Percentiles rank a stretch among this genome's conserved stretches.
phyloP scores from a whole-genome alignment of 1,284 basidiomycete species.

The Papiliotrema nemorosa region DNA sequence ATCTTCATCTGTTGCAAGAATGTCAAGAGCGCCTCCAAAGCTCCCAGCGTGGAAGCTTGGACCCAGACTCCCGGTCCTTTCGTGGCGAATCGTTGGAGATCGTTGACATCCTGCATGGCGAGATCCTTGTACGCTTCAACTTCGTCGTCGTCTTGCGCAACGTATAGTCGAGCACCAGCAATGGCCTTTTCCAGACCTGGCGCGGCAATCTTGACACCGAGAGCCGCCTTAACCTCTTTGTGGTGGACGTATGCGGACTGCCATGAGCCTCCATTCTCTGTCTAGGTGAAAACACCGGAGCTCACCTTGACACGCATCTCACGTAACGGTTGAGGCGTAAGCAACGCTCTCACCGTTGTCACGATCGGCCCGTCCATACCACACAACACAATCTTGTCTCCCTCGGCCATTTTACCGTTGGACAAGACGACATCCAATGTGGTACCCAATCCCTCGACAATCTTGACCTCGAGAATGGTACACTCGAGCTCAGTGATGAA shows the following conservation, averaged over 20 bases:
- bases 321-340: conserved; percentile 94
- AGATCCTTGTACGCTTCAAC: conserved; percentile 93
- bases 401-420: conserved; percentile 89
- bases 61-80: conserved; percentile 95
- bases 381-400: conserved; percentile 94
- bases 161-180: conserved; percentile 89
- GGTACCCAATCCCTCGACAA: conserved; percentile 95
- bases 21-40: conserved; percentile 92
- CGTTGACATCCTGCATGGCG: conserved; percentile 94
- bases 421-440: conserved; percentile 97
- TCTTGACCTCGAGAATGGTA: conserved; percentile 99
- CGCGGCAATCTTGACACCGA: conserved; percentile 95
- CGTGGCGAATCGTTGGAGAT: conserved; percentile 85
- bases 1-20: conserved; percentile 96
- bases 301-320: conserved; percentile 91
- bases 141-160: conserved; percentile 89
- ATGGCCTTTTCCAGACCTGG: conserved; percentile 99
- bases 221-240: conserved; percentile 95
- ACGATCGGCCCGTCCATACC: conserved; percentile 97
- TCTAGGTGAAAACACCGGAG: not conserved
- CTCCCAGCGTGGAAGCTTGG: conserved; percentile 95
- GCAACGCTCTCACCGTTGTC: conserved; percentile 86
- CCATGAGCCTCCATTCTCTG: too few relatives aligned
- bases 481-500: conserved; percentile 97
- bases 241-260: conserved; percentile 96